phyloP scores from a whole-genome alignment of 2,329 filamentous ascomycete genomes.

The Pseudogymnoascus sp. region DNA sequence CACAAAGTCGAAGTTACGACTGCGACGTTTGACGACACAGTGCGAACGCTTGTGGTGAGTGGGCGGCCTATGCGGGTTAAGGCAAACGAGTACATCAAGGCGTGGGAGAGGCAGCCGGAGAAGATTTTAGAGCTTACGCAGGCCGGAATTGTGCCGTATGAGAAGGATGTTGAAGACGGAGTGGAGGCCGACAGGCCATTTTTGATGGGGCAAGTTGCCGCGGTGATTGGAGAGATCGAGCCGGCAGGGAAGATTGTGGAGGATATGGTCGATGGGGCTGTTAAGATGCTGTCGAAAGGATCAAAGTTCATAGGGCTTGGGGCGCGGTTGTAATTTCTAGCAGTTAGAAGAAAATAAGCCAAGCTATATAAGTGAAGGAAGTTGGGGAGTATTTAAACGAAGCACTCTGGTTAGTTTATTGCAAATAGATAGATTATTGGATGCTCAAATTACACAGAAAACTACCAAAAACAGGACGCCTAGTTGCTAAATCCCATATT shows the following conservation, averaged over 20 bases:
- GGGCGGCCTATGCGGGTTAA: slow-evolving; percentile 75
- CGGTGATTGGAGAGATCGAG: slow-evolving; percentile 67
- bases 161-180: slow-evolving; percentile 74
- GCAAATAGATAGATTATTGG: too few relatives aligned
- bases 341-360: too few relatives aligned
- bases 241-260: slow-evolving; percentile 76
- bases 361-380: too few relatives aligned
- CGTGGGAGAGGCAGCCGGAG: slow-evolving; percentile 71
- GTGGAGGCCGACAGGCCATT: slow-evolving; percentile 80
- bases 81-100: slow-evolving; percentile 74
- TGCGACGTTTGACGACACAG: slow-evolving; percentile 71
- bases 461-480: too few relatives aligned
- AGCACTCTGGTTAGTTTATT: too few relatives aligned
- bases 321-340: too few relatives aligned
- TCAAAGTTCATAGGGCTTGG: too few relatives aligned
- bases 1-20: slow-evolving; percentile 79
- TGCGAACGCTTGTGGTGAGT: slow-evolving; percentile 73
- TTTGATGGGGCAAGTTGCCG: slow-evolving; percentile 91
- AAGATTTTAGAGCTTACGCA: slow-evolving; percentile 71
- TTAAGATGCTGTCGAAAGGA: too few relatives aligned
- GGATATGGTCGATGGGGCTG: slow-evolving; percentile 73
- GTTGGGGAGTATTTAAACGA: too few relatives aligned
- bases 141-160: slow-evolving; percentile 71
- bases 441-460: too few relatives aligned
- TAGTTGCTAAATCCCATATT: too few relatives aligned